Evolutionary conservation across 1,284 basidiomycete genomes (phyloP).

Genomic region (Trametes pubescens): DNA sequence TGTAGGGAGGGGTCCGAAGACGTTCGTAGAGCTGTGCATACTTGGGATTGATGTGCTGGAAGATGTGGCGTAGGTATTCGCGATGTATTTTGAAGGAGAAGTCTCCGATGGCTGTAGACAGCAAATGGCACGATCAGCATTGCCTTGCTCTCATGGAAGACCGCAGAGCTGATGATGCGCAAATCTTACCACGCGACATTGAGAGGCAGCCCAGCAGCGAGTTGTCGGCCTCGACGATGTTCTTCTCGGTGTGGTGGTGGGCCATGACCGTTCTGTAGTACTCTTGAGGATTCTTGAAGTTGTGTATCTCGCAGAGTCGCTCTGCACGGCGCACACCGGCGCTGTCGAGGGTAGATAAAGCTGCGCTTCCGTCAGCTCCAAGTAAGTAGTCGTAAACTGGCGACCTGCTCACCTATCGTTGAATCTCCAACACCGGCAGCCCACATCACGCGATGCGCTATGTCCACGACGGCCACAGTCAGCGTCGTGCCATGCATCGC

Average conservation of each 20-base stretch:
- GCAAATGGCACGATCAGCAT: not conserved
- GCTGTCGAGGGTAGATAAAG: constrained; percentile 1
- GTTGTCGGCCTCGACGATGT: constrained; percentile 2
- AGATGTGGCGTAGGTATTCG: constrained; percentile 10
- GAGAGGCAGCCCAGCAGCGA: constrained; percentile 13
- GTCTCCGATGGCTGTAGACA: constrained; percentile 15
- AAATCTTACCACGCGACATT: constrained; percentile 7
- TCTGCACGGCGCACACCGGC: constrained; percentile 5
- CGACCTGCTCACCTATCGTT: constrained; percentile 7
- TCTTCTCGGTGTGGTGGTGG: constrained; percentile 4
- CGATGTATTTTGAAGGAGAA: constrained; percentile 6
- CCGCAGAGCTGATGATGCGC: not conserved
- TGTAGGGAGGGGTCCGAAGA: constrained; percentile 15
- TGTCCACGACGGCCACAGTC: constrained; percentile 9
- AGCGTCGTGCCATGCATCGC: constrained; percentile 10
- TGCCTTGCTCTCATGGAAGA: too few relatives aligned
- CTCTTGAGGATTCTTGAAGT: constrained; percentile 14
- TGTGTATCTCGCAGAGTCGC: constrained; percentile 13
- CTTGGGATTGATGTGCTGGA: constrained; percentile 3
- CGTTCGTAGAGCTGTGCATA: not conserved
- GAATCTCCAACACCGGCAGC: constrained; percentile 18
- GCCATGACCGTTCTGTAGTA: constrained; percentile 4
- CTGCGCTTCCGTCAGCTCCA: not conserved
- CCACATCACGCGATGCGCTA: constrained; percentile 14
- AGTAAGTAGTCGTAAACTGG: not conserved